Percentiles rank a stretch among this genome's conserved stretches.
phyloP scores from a whole-genome alignment of 2,329 filamentous ascomycete species.

The Calonectria hawksworthii region DNA sequence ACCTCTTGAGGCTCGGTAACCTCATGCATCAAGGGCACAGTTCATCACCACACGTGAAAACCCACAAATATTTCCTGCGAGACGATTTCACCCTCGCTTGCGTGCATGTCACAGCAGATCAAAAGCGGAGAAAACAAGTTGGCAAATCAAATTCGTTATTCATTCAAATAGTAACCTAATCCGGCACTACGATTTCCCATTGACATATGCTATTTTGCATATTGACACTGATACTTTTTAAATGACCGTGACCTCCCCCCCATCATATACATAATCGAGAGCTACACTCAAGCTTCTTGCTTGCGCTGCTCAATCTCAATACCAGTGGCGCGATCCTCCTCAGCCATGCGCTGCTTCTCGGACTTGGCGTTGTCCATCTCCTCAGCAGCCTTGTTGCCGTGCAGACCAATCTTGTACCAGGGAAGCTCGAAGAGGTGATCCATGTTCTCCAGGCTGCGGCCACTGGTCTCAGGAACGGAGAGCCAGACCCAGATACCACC shows the following conservation, averaged over 20 bases:
- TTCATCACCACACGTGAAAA: neutral
- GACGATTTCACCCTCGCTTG: neutral
- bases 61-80: neutral
- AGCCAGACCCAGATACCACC: conserved; percentile 80
- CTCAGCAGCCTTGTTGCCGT: conserved; percentile 67
- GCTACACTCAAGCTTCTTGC: conserved; percentile 30
- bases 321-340: conserved; percentile 47
- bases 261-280: neutral
- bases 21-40: neutral
- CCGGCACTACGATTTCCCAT: neutral
- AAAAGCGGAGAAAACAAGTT: neutral
- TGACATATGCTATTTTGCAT: neutral
- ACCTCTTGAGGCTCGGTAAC: neutral
- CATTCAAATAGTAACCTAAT: neutral
- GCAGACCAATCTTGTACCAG: conserved; percentile 80
- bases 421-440: conserved; percentile 79
- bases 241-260: neutral
- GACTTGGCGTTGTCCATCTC: conserved; percentile 57
- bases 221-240: neutral
- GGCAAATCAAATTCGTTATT: neutral
- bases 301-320: conserved; percentile 55
- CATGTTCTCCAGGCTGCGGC: conserved; percentile 77
- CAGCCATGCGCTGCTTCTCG: conserved; percentile 59
- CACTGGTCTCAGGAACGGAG: conserved; percentile 80
- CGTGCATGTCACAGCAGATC: neutral